These are phyloP conservation scores for Saturnispora kantuleensis DNA, from an alignment of 805 yeast genomes.

Conservation along the genomic window DNA sequence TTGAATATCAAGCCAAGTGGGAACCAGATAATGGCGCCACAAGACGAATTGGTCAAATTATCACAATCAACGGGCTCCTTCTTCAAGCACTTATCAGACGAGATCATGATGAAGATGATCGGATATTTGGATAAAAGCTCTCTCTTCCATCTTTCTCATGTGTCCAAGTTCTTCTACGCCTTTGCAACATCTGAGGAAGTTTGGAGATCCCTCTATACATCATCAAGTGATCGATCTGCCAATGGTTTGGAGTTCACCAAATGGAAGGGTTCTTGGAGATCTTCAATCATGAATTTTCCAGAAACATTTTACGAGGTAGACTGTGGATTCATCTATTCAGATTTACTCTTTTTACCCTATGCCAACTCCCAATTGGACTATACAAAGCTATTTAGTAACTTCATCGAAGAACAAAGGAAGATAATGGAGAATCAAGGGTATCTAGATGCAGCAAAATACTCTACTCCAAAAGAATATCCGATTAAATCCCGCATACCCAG, in stretches of 20 bases:
- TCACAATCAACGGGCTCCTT: conserved; percentile 40
- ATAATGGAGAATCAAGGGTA: conserved; percentile 10
- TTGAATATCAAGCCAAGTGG: conserved; percentile 71
- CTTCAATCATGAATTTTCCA: conserved; percentile 37
- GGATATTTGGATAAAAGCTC: conserved; percentile 39
- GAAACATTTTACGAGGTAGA: conserved; percentile 27
- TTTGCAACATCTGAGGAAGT: conserved; percentile 66
- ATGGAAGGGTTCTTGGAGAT: conserved; percentile 83
- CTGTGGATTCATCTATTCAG: conserved; percentile 52
- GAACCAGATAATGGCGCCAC: conserved; percentile 30
- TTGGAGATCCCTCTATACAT: conserved; percentile 58
- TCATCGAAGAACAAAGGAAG: conserved; percentile 37
- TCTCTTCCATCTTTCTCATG: conserved; percentile 41
- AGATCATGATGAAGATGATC: conserved; percentile 45
- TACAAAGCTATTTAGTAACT: conserved; percentile 33
- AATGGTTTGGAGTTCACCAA: conserved; percentile 12
- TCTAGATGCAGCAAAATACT: conserved; percentile 5
- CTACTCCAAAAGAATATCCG: conserved; percentile 11
- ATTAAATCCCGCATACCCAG: conserved; percentile 38
- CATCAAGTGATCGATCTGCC: conserved; percentile 9
- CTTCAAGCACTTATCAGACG: conserved; percentile 49
- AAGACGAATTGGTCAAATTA: conserved; percentile 15
- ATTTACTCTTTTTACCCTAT: conserved; percentile 70
- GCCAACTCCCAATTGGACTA: conserved; percentile 71
- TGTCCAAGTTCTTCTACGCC: conserved; percentile 64